phyloP scores from a whole-genome alignment of 306 rosid species.

The Aeschynomene evenia region DNA sequence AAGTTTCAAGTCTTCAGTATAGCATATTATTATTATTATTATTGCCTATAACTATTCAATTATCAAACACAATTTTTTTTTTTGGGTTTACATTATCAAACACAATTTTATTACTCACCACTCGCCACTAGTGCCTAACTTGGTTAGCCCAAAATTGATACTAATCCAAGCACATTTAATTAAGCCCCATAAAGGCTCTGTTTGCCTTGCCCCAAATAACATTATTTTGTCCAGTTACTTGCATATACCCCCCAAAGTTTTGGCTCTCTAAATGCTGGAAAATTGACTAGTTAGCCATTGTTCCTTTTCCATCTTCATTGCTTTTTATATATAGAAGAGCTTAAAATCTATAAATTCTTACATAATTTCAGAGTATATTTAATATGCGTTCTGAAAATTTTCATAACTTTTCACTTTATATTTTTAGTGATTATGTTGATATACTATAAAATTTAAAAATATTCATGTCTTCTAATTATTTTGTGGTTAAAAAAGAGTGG shows the following conservation, averaged over 20 bases:
- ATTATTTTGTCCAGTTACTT: conserved; percentile 20
- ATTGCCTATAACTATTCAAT: conserved; percentile 43
- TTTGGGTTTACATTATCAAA: too few species aligned
- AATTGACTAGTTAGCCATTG: conserved; percentile 1
- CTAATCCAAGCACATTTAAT: conserved; percentile 37
- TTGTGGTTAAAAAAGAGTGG: too few species aligned
- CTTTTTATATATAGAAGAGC: conserved; percentile 17
- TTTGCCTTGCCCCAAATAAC: conserved; percentile 37
- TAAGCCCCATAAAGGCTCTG: conserved; percentile 39
- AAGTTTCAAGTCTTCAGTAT: conserved; percentile 13
- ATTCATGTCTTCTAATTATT: too few species aligned
- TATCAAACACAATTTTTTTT: too few species aligned
- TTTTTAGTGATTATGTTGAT: too few species aligned
- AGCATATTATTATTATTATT: too few species aligned
- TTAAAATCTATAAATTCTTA: too few species aligned
- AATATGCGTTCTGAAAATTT: too few species aligned
- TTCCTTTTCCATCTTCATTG: not conserved
- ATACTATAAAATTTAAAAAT: too few species aligned
- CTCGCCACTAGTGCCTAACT: conserved; percentile 56
- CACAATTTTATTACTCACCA: conserved; percentile 17
- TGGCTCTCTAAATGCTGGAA: conserved; percentile 16
- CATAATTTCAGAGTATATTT: too few species aligned
- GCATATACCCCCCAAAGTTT: conserved; percentile 5
- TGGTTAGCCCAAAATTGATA: conserved; percentile 50
- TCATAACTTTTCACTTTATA: too few species aligned